Evolutionary conservation across 345 rosid species (phyloP), one percentile per base, ranked within the genome.

Genomic region (Populus alba): DNA sequence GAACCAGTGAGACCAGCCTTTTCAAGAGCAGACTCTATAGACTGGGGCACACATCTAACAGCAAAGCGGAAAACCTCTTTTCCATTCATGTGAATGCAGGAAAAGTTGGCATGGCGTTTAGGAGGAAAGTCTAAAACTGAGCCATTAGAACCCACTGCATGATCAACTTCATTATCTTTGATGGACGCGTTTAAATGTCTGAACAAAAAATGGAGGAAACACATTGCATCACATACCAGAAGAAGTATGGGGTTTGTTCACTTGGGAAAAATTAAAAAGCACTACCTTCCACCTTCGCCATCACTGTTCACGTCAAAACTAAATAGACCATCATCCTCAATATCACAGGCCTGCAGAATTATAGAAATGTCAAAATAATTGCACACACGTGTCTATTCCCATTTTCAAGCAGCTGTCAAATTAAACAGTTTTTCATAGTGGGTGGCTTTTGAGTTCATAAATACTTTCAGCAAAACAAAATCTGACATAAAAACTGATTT

Each of bases 51-150:
- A 53, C 87, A 83, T 82, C 86, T 88, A 22, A 87, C 91, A 15
- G 97, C 99, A 86, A 96, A 96, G 75, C 97, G 97, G 74, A 92
- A 94, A 33, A 94, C 99, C 87, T 96, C 98, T 84, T 91, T 87
- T 9, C 98, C 99, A 69, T 94, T 94, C 97, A 92, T 96, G 51
- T 91, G 90, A 82, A 92, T 85, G 81, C 88, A 83, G 13, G 97
- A 88, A 85, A 92, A 89, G 4, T 93, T 89, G 31, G 89, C 63
- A 15, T 6, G 59, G 7, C 31, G 88, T 43, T 45, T 83, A 0
- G 92, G 97, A 76, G 98, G 94, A 82, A 96, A 94, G 76, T 78
- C 88, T 43, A 78, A 51, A 0, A 75, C 84, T 4, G 97, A 90
- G 55, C 95, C 97, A 74, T 92, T 95, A 12, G 94, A 78, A 68